These are phyloP conservation scores for Pestalotiopsis sp. DNA, from an alignment of 2,329 filamentous ascomycete species.

Conservation along the genomic window DNA sequence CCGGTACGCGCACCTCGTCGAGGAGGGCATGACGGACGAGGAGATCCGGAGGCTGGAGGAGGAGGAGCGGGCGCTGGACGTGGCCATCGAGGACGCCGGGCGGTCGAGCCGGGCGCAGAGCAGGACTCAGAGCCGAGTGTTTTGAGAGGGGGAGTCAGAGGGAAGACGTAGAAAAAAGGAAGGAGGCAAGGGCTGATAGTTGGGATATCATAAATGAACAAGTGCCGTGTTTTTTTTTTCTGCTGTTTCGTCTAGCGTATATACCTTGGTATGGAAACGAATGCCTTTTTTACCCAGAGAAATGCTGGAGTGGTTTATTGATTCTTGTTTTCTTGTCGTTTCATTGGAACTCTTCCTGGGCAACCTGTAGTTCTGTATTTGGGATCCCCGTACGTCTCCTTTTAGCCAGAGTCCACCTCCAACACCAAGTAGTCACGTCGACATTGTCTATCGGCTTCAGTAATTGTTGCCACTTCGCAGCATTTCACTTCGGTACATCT, in stretches of 20 bases:
- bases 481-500: background rate
- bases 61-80: slow-evolving; percentile 58
- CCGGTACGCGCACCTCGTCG: slow-evolving; percentile 52
- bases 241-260: background rate
- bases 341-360: too few species aligned
- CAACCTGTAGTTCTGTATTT: too few species aligned
- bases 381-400: too few species aligned
- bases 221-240: background rate
- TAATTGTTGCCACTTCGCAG: background rate
- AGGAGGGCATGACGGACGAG: slow-evolving; percentile 61
- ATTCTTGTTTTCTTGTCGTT: background rate
- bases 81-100: slow-evolving; percentile 51
- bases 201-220: background rate
- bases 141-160: background rate
- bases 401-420: too few species aligned
- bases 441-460: too few species aligned
- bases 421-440: too few species aligned
- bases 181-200: background rate
- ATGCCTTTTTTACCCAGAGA: too few species aligned
- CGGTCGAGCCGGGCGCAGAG: slow-evolving; percentile 12
- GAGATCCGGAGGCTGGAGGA: slow-evolving; percentile 57
- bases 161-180: background rate
- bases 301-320: background rate
- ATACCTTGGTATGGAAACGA: background rate
- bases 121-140: background rate